Evolutionary conservation across 2,329 filamentous ascomycete genomes (phyloP).

Genomic region (Ilyonectria destructans): DNA sequence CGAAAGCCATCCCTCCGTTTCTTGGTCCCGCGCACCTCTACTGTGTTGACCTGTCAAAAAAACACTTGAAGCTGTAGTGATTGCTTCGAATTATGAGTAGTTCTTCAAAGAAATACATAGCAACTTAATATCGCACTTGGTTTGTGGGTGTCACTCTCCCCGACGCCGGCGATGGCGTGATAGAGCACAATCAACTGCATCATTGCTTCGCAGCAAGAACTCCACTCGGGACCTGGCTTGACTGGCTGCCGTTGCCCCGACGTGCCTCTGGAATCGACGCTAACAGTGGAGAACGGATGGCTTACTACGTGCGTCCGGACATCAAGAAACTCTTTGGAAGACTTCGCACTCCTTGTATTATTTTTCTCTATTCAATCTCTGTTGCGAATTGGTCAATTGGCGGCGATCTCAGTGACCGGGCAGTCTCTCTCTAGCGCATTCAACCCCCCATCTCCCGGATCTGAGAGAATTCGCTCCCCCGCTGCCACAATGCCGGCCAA

Average conservation of each 20-base stretch:
- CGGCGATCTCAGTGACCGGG: not conserved
- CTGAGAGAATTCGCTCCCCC: not conserved
- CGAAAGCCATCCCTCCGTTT: too few relatives aligned
- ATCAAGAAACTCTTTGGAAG: not conserved
- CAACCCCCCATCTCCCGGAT: not conserved
- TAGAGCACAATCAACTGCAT: conserved; percentile 24
- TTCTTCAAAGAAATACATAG: conserved; percentile 8
- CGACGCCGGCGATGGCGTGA: conserved; percentile 33
- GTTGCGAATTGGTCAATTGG: not conserved
- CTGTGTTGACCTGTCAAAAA: too few relatives aligned
- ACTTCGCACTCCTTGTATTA: not conserved
- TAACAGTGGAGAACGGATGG: conserved; percentile 18
- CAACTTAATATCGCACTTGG: not conserved
- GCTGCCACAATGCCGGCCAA: conserved; percentile 39
- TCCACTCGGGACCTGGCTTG: not conserved
- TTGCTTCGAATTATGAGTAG: too few relatives aligned
- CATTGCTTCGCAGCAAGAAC: conserved; percentile 2
- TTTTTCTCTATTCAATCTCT: not conserved
- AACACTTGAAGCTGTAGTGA: too few relatives aligned
- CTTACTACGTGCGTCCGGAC: not conserved
- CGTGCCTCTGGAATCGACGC: not conserved
- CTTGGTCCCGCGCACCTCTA: too few relatives aligned
- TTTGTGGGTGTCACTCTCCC: conserved; percentile 1
- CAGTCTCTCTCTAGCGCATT: not conserved
- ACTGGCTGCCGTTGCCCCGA: conserved; percentile 28